Conservation (phyloP, 805 yeast genomes). For the Metschnikowia cubensis region DNA sequence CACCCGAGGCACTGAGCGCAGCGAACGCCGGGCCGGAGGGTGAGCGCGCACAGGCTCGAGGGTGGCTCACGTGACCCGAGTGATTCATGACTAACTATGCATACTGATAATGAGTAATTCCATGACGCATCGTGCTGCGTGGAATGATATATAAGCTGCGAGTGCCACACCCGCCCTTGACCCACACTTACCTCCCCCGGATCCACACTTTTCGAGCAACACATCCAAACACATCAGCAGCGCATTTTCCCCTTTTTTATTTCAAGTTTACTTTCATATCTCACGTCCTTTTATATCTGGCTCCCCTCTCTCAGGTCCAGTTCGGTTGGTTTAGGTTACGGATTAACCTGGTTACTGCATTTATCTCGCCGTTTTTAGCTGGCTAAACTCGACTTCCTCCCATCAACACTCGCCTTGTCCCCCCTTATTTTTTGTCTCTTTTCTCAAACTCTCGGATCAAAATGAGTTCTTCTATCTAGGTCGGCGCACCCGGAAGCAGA, state of each 20-base stretch:
- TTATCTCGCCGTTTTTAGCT: background rate
- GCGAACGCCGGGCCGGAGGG: too few relatives aligned
- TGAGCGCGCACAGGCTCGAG: background rate
- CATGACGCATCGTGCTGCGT: conserved; percentile 4
- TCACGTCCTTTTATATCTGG: background rate
- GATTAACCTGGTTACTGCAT: background rate
- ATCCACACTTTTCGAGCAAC: conserved; percentile 1
- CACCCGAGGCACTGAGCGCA: too few relatives aligned
- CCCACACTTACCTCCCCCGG: background rate
- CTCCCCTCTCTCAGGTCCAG: background rate
- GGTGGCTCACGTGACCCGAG: background rate
- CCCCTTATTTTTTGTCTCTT: background rate
- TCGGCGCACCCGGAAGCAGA: conserved; percentile 1
- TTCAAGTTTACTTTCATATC: background rate
- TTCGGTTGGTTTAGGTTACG: background rate
- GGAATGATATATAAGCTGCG: conserved; percentile 3
- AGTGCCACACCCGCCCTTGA: conserved; percentile 1
- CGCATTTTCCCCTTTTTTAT: background rate
- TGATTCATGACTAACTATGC: conserved; percentile 3
- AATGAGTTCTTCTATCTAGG: conserved; percentile 8
- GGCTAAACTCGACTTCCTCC: conserved; percentile 2
- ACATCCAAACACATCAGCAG: background rate
- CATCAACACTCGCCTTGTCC: background rate
- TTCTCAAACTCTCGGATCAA: background rate
- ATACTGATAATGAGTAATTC: conserved; percentile 4